Evolutionary conservation across 2,329 filamentous ascomycete genomes (phyloP), one percentile per base, ranked within the genome.

Genomic region (Penicillium sp.): DNA sequence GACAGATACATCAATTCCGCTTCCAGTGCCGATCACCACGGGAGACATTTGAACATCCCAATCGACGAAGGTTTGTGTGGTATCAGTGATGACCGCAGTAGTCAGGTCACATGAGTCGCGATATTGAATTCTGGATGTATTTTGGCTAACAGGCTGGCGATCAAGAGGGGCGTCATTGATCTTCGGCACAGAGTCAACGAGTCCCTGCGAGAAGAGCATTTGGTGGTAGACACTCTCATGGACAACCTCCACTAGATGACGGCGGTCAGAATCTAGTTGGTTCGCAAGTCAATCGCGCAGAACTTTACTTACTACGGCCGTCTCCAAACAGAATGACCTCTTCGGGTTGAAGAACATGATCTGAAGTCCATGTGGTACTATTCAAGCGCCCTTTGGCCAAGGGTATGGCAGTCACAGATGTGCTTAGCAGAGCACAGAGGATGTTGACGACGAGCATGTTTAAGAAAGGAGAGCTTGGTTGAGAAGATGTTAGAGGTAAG

Each of bases 41-140:
- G 49, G 49, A 4, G 49, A 52, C 49, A 52, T 52, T 34, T 52
- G 49, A 22, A 52, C 49, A 27, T 52, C 49, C 49, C 49, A 52
- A 43, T 52, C 49, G 7, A 52, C 49, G 16, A 52, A 52, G 4
- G 43, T 52, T 21, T 52, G 49, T 11, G 49, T 52, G 8, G 32
- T 42, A 10, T 52, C 49, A n/a, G 42, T 45, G 7, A 52, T 42
- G 3, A 52, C 42, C 21, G 49, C 49, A 1, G 49, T 52, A 11
- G 43, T 52, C 4, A 42, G 11, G n/a, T 47, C 49, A 22, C 49
- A 52, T 6, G 42, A 43, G 32, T 52, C 49, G 13, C 49, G 49
- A 9, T 16, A 7, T 5, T 52, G n/a, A 13, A 52, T 29, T 8
- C 16, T 14, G 11, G 49, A 46, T 9, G 18, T 34, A 16, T 47